Conservation (phyloP, 1,284 basidiomycete genomes). For the Mycena citricolor region DNA sequence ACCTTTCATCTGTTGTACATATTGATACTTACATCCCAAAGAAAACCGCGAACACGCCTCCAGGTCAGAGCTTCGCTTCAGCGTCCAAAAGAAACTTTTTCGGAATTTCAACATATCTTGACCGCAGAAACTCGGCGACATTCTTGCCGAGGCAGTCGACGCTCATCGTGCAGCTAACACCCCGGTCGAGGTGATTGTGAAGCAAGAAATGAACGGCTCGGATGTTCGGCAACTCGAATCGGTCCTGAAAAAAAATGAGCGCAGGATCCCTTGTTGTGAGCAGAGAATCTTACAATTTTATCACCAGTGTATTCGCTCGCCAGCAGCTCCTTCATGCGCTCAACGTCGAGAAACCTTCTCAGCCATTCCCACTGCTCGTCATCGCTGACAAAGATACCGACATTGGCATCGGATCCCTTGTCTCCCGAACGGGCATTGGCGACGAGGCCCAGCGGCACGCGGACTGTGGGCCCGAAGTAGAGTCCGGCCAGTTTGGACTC, state of each 20-base stretch:
- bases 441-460: conserved; percentile 23
- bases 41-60: too few species aligned
- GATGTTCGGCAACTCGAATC: conserved; percentile 26
- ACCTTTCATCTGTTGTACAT: too few species aligned
- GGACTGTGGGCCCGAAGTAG: conserved; percentile 20
- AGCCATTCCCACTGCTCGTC: conserved; percentile 25
- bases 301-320: conserved; percentile 24
- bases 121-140: conserved; percentile 26
- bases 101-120: conserved; percentile 22
- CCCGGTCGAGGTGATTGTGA: conserved; percentile 25
- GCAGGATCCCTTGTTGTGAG: not conserved
- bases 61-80: too few species aligned
- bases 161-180: conserved; percentile 24
- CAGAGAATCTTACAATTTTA: conserved; percentile 7
- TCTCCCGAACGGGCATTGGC: conserved; percentile 27
- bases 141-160: conserved; percentile 27
- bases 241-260: conserved; percentile 15
- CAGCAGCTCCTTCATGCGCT: conserved; percentile 23
- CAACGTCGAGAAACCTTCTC: conserved; percentile 20
- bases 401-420: conserved; percentile 27
- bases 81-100: conserved; percentile 13
- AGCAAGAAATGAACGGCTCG: conserved; percentile 26
- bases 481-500: not conserved
- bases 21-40: too few species aligned
- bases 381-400: conserved; percentile 24